Base-by-base conservation (phyloP, 2,329 filamentous ascomycete species). In the Penicillium sp. region DNA sequence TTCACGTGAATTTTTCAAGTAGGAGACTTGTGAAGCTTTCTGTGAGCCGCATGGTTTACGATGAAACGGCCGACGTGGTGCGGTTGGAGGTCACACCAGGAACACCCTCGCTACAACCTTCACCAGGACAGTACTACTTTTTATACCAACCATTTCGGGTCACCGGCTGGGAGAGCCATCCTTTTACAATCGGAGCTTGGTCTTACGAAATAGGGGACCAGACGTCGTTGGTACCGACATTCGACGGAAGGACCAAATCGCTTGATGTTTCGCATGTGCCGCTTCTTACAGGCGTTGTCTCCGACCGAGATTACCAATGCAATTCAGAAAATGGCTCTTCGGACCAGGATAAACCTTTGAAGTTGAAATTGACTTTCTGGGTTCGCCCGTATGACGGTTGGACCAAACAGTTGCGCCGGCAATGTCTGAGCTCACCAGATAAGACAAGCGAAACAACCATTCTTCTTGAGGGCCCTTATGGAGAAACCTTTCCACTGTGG, bases 391-490 rank as follows among this genome's bases (percentile, higher is more conserved):
- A 74, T 56, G 64, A 73, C 43, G 75, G 76, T 43, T 77, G 75
- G 67, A 79, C 76, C 2, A 69, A 65, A 5, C 66, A 71, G n/a
- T 68, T 78, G 9, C 66, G 66, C 34, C 57, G 65, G 28, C 58
- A 66, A 49, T 74, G 64, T 46, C 57, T 64, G 37, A 52, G 48
- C 28, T 63, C 59, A 35, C 58, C 60, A 17, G 54, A 44, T 28
- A 57, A 40, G 24, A 56, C 51, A 12, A 62, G 61, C 15, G 58
- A 61, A 4, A 57, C 68, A 3, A 68, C 57, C 1, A 64, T 77
- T 35, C 67, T 77, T 3, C 58, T 78, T 9, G 76, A 79, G 60
- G 76, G 76, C 0, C 75, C 76, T 0, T 78, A 78, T 49, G 75
- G 75, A 4, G 63, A 71, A 28, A 60, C 61, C 4, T 63, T 68